Evolutionary conservation across 495 filamentous ascomycete genomes (phyloP), one percentile per base, ranked within the genome.

Genomic region (Penicillium antarcticum): DNA sequence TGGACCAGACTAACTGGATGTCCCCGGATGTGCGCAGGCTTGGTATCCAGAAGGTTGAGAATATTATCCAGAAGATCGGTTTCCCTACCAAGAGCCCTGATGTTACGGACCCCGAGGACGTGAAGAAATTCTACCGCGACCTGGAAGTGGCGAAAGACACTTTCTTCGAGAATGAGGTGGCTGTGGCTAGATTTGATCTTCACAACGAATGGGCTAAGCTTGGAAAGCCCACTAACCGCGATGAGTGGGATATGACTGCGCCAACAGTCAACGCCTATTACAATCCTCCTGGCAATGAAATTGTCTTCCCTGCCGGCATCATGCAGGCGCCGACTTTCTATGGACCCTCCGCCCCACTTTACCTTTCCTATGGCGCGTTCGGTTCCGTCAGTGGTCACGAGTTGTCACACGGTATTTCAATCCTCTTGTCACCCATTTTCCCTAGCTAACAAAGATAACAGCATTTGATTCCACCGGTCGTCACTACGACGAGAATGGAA

Each of bases 21-120:
- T 82, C 81, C 49, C 69, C 83, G 7, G 78, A 81, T 36, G 80
- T 87, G 21, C 78, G 80, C 36, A 71, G 81, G 48, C 62, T 82
- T 18, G 85, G 83, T 26, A 80, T 80, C 37, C 65, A 85, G 51
- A 91, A 91, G 62, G 82, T 88, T 14, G 75, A 81, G 50, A 85
- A 86, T 42, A 88, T 89, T 53, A 69, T 81, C 26, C 84, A 88
- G 63, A 87, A 89, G 58, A 88, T 91, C 36, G 87, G 86, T 4
- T 91, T 83, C 62, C 86, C 84, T 9, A 85, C 82, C 18, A 79
- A 80, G 42, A 83, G 77, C 46, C 84, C 85, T 2, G 75, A 87
- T 57, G 76, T 88, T 45, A 71, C 78, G 55, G 75, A 87, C 46
- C 76, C 82, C 10, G 66, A 73, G 1, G 76, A 76, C 32, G 68